Evolutionary conservation across 2,329 filamentous ascomycete genomes (phyloP).

Genomic region (Hymenoscyphus scutula): DNA sequence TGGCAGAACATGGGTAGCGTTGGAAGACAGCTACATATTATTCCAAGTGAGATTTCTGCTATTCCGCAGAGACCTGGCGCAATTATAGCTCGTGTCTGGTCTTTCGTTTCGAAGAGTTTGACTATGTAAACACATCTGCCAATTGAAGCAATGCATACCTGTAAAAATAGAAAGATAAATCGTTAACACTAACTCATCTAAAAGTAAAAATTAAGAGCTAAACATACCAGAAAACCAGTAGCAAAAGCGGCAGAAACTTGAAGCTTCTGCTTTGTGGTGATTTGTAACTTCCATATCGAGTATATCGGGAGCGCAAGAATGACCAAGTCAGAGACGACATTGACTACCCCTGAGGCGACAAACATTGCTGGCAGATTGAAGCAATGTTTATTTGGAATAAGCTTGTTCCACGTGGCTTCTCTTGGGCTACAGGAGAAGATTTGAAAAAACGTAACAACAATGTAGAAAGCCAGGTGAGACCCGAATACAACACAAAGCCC

Average conservation of each 20-base stretch:
- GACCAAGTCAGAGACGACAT: constrained; percentile 6
- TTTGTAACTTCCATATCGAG: constrained; percentile 7
- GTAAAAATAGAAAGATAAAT: neutral
- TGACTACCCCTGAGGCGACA: constrained; percentile 10
- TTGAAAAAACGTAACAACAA: constrained; percentile 7
- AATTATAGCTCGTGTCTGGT: constrained; percentile 10
- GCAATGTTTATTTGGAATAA: constrained; percentile 5
- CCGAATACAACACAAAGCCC: constrained; percentile 4
- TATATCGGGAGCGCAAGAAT: constrained; percentile 10
- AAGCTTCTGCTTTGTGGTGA: constrained; percentile 6
- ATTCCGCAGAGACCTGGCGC: constrained; percentile 8
- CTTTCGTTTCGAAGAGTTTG: constrained; percentile 11
- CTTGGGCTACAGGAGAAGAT: constrained; percentile 13
- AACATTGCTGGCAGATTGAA: constrained; percentile 7
- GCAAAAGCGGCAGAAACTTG: constrained; percentile 7
- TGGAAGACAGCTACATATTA: constrained; percentile 12
- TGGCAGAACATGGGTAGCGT: constrained; percentile 10
- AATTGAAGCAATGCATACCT: constrained; percentile 8
- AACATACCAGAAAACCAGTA: constrained; percentile 6
- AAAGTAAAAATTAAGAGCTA: neutral
- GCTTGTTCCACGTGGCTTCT: constrained; percentile 11
- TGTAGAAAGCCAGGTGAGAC: constrained; percentile 9
- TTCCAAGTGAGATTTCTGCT: constrained; percentile 10
- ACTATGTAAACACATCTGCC: constrained; percentile 7
- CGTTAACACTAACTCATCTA: neutral